A percentile compares a stretch with the other conserved stretches of the same genome.
phyloP scores from a whole-genome alignment of 768 basidiomycete species.

The Pulveroboletus sp. region DNA sequence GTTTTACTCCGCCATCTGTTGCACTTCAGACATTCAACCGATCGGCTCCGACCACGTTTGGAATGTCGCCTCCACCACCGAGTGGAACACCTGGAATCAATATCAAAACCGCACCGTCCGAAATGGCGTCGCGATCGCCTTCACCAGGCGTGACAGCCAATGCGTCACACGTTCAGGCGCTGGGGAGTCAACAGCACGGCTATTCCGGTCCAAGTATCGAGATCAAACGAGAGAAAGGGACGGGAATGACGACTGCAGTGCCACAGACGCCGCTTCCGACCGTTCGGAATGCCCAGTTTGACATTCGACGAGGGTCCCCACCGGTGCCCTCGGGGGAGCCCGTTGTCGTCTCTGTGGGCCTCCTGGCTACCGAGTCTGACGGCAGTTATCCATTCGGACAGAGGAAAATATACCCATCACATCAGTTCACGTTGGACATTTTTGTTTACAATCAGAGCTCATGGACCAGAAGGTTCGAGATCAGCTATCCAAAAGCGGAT shows the following conservation, averaged over 20 bases:
- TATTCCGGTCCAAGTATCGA: slow-evolving; percentile 58
- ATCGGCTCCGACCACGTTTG: slow-evolving; percentile 29
- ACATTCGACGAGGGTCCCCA: slow-evolving; percentile 21
- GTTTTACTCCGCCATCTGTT: slow-evolving; percentile 33
- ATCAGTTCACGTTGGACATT: slow-evolving; percentile 76
- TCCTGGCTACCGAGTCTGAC: slow-evolving; percentile 29
- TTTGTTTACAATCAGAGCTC: slow-evolving; percentile 82
- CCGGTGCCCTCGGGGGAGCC: slow-evolving; percentile 41
- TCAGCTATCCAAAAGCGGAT: slow-evolving; percentile 58
- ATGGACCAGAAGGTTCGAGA: slow-evolving; percentile 73
- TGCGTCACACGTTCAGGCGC: slow-evolving; percentile 50
- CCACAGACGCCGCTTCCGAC: slow-evolving; percentile 57
- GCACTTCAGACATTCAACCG: slow-evolving; percentile 31
- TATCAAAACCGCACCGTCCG: slow-evolving; percentile 7
- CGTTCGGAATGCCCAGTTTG: slow-evolving; percentile 39
- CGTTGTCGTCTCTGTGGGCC: slow-evolving; percentile 66
- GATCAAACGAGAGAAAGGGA: slow-evolving; percentile 55
- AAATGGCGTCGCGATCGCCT: slow-evolving; percentile 12
- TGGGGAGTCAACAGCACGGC: slow-evolving; percentile 43
- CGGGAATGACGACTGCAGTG: slow-evolving; percentile 25
- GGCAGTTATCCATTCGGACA: slow-evolving; percentile 12
- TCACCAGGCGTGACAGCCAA: slow-evolving; percentile 41
- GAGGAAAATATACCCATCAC: slow-evolving; percentile 63
- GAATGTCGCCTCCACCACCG: slow-evolving; percentile 32
- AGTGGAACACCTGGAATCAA: slow-evolving; percentile 10